Evolutionary conservation across 805 yeast genomes (phyloP), one percentile per base, ranked within the genome.

Genomic region (Pichia heedii): DNA sequence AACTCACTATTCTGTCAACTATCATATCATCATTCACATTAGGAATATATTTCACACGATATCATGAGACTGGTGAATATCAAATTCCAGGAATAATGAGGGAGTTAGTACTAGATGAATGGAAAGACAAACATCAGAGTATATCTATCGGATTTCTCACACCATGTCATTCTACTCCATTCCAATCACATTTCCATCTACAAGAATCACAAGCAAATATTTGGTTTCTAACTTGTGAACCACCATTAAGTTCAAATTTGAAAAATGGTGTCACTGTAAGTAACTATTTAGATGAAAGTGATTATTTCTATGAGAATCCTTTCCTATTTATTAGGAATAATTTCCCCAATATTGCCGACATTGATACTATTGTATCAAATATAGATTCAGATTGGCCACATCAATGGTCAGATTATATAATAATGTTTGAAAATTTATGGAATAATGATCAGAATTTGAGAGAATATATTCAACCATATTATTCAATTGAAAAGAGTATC

Each of bases 121-220:
- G 22, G 22, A 9, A 19, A n/a, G 10, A 3, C 6, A 16, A 29
- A 29, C 13, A 19, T 18, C 2, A 11, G 57, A 4, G 69, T 10
- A 48, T 61, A 9, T 70, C 83, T 1, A 63, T 89, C 24, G 95
- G 96, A 0, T 85, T 93, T 52, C 61, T 93, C 15, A 87, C 89
- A 57, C 98, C 99, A 0, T 93, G 99, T 55, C 99, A 93, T 61
- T 89, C 97, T 0, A 90, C 97, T 0, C 99, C 98, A 2, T 84
- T 93, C 79, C 96, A 87, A 56, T 76, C 93, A 22, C 79, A 83
- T 57, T 62, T 93, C 34, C 95, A 89, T 55, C 64, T 84, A 20
- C 59, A 66, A 10, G 58, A 66, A 16, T 53, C 53, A 2, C 52
- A 58, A 1, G 71, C 74, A 12, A 48, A 61, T n/a, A 54, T 79